Percentiles rank a stretch among this genome's conserved stretches.
These are phyloP conservation scores for Capsicum baccatum DNA, from an alignment of 257 asterid genomes.

Conservation along the genomic window DNA sequence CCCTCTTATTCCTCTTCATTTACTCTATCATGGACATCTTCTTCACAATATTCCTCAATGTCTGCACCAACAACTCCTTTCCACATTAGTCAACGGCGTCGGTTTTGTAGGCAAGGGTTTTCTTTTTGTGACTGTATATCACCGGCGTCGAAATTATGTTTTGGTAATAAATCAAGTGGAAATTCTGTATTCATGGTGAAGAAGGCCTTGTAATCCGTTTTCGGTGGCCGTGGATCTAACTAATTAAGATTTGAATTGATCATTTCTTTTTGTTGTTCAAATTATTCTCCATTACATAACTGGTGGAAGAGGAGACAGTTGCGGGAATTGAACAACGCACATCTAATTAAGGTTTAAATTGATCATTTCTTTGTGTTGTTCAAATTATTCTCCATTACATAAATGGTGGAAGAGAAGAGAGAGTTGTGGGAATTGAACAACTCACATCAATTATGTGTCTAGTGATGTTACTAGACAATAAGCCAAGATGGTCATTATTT, in stretches of 20 bases:
- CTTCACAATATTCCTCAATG: slow-evolving; percentile 28
- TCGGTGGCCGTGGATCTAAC: slow-evolving; percentile 36
- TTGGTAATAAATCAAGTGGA: slow-evolving; percentile 12
- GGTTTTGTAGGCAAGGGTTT: slow-evolving; percentile 32
- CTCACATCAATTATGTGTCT: neutral
- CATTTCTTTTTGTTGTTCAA: neutral
- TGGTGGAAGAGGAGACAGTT: neutral
- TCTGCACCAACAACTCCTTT: slow-evolving; percentile 28
- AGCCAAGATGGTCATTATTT: neutral
- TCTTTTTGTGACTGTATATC: slow-evolving; percentile 32
- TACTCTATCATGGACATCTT: slow-evolving; percentile 33
- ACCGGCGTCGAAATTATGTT: slow-evolving; percentile 28
- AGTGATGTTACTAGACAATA: neutral
- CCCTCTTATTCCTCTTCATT: slow-evolving; percentile 31
- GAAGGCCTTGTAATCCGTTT: slow-evolving; percentile 33
- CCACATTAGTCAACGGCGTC: slow-evolving; percentile 18
- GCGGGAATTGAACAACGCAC: neutral
- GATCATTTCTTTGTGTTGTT: neutral
- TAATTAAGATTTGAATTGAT: neutral
- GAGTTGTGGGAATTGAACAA: neutral
- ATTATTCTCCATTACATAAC: neutral
- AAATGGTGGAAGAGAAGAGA: neutral
- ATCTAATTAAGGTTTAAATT: slow-evolving; percentile 4
- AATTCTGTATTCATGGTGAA: slow-evolving; percentile 27
- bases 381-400: neutral